A percentile compares a stretch with the other conserved stretches of the same genome.
These are phyloP conservation scores for Linnemannia schmuckeri DNA, from an alignment of 192 early-diverging fungal species.

Conservation along the genomic window DNA sequence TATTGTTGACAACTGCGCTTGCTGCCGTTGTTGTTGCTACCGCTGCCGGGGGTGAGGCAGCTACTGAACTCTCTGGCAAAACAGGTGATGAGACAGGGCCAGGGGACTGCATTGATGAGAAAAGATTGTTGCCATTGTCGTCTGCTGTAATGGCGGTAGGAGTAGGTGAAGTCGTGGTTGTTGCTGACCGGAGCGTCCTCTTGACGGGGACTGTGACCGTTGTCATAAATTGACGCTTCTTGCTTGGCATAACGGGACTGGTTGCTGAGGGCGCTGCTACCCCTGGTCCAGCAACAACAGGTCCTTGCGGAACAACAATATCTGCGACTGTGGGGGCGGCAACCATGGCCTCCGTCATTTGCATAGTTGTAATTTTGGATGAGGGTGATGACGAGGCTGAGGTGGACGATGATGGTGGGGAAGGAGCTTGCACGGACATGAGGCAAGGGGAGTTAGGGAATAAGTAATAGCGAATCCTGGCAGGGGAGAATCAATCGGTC, in stretches of 20 bases:
- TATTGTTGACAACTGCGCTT: constrained; percentile 9
- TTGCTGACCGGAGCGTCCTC: background rate
- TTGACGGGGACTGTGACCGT: background rate
- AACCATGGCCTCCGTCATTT: background rate
- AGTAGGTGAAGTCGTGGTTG: background rate
- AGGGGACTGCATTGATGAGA: background rate
- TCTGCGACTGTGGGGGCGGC: background rate
- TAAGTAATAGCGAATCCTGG: background rate
- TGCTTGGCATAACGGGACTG: background rate
- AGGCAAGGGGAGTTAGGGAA: background rate
- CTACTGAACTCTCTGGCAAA: background rate
- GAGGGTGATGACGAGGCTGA: background rate
- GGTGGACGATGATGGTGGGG: background rate
- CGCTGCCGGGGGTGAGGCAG: background rate
- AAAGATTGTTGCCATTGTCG: background rate
- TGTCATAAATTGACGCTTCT: background rate
- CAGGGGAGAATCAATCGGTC: background rate
- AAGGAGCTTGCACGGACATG: background rate
- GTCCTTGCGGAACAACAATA: background rate
- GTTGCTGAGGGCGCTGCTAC: background rate
- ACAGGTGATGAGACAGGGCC: background rate
- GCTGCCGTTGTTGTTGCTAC: background rate
- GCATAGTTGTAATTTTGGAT: background rate
- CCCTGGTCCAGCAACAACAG: background rate
- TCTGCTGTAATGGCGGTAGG: background rate